Base-by-base conservation (phyloP, 331 rosid species). In the Rhamnella rubrinervis region DNA sequence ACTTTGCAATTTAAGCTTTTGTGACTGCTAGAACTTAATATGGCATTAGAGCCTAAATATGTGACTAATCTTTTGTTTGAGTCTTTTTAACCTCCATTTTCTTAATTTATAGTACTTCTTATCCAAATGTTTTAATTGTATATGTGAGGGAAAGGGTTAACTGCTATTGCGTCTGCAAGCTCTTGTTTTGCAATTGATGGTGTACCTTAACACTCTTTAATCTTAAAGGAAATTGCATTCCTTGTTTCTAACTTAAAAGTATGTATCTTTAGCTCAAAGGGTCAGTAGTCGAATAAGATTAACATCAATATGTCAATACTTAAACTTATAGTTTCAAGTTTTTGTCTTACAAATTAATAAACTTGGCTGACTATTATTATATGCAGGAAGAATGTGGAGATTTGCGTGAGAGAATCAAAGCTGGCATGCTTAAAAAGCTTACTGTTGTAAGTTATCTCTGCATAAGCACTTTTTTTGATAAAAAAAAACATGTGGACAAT, bases 311-410 rank as follows among this genome's bases (percentile, higher is more conserved):
- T 18, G 44, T 12, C 39, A 19, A 25, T 16, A 50, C 26, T 67
- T 50, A 56, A 11, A 11, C 28, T 64, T 56, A 11, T 53, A 10
- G 6, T 53, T 53, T 55, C 59, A 6, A 14, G 55, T 72, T 6
- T 56, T 18, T 51, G 12, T 12, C 11, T 7, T 18, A 59, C 4
- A 9, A 6, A 56, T 20, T 52, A 15, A 7, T 41, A 14, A 19
- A 59, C 51, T 55, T 39, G 0, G 20, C 66, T 44, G 52, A 40
- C 16, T 61, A 16, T 44, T 44, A 49, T 49, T 35, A 8, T 47
- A 44, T 67, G 46, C 73, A 84, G 89, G 84, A 78, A 73, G 89
- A 84, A 55, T 78, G 82, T 68, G 73, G 62, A 41, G 80, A 81
- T 75, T 68, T 84, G 63, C 61, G 39, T 55, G 66, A 81, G 26